A percentile compares a stretch with the other conserved stretches of the same genome.
Evolutionary conservation across 108 stramenopile genomes (phyloP).

Genomic region (Nitzschia palea): DNA sequence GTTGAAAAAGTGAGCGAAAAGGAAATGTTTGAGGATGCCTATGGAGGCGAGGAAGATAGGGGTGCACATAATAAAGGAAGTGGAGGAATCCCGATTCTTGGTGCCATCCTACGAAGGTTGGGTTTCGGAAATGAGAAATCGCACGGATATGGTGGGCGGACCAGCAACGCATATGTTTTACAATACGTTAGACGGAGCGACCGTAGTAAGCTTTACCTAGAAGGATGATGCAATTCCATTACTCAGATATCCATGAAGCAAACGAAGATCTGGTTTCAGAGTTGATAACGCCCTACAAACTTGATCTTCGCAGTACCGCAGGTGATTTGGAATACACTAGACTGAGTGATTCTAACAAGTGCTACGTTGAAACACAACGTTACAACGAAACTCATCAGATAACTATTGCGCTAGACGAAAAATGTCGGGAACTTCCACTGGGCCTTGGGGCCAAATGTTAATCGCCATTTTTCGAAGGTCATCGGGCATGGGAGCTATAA

Average conservation of each 20-base stretch:
- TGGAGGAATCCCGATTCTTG: conserved; percentile 10
- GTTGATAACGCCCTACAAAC: no score
- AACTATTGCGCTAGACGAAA: conserved; percentile 21
- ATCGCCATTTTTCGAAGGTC: conserved; percentile 79
- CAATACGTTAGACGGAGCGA: conserved; percentile 73
- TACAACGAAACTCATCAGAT: no score
- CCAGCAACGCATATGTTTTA: conserved; percentile 78
- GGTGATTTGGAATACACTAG: no score
- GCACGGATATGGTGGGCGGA: conserved; percentile 74
- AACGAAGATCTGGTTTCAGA: no score
- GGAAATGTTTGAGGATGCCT: conserved; percentile 69
- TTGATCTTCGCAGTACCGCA: no score
- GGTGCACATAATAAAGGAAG: conserved; percentile 3
- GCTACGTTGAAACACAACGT: no score
- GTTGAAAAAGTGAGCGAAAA: conserved; percentile 57
- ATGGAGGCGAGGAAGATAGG: conserved; percentile 17
- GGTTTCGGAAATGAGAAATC: conserved; percentile 10
- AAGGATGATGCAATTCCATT: no score
- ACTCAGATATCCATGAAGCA: no score
- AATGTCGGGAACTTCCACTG: conserved; percentile 35
- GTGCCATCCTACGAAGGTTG: conserved; percentile 15
- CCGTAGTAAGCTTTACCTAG: background rate
- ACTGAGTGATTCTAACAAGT: no score
- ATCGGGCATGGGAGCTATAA: conserved; percentile 81
- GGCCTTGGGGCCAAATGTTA: conserved; percentile 66